A percentile compares a stretch with the other conserved stretches of the same genome.
phyloP scores from a whole-genome alignment of 2,329 filamentous ascomycete species.

The Calycina herbarum region DNA sequence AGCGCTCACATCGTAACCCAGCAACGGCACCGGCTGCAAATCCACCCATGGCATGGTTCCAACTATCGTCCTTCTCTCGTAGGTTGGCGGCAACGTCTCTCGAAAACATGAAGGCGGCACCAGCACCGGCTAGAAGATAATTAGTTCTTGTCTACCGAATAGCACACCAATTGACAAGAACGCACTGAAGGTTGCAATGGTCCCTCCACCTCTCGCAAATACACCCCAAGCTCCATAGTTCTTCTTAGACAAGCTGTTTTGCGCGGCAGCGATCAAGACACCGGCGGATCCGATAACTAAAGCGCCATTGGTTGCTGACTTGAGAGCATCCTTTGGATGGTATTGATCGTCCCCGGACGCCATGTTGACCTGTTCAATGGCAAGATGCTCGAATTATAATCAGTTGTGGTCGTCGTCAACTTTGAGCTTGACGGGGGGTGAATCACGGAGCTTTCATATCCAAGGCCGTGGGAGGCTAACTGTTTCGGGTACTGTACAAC shows the following conservation, averaged over 20 bases:
- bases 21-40: conserved; percentile 63
- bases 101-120: conserved; percentile 67
- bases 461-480: not conserved
- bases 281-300: conserved; percentile 67
- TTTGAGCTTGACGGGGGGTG: conserved; percentile 2
- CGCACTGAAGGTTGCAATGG: conserved; percentile 65
- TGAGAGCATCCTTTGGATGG: conserved; percentile 74
- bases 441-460: not conserved
- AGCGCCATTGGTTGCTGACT: conserved; percentile 62
- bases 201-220: conserved; percentile 75
- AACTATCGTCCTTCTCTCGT: conserved; percentile 65
- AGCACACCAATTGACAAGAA: conserved; percentile 14
- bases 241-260: conserved; percentile 81
- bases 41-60: conserved; percentile 64
- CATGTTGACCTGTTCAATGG: conserved; percentile 44
- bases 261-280: conserved; percentile 71
- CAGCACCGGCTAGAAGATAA: conserved; percentile 58
- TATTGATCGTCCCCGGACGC: conserved; percentile 55
- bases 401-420: conserved; percentile 5
- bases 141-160: conserved; percentile 18
- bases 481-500: not conserved
- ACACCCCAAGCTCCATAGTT: conserved; percentile 81
- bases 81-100: conserved; percentile 67
- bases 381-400: conserved; percentile 14
- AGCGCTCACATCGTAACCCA: conserved; percentile 57